A percentile compares a stretch with the other conserved stretches of the same genome.
Conservation (phyloP, 768 basidiomycete genomes). For the Hericium rajendrae region DNA sequence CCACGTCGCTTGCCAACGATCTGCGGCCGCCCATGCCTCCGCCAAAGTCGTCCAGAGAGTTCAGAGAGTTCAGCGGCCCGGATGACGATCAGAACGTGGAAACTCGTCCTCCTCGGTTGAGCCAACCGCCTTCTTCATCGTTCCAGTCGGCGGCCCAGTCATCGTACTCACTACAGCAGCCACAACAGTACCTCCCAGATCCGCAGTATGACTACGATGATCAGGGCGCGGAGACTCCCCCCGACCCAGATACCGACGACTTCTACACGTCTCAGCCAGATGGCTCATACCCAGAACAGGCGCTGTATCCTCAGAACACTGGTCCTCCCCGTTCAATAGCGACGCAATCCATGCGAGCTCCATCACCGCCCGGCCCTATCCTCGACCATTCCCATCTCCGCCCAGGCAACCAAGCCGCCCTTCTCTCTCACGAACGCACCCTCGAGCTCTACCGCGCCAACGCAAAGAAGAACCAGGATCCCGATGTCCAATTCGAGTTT, state of each 20-base stretch:
- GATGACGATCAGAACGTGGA: neutral
- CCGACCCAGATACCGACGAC: constrained; percentile 5
- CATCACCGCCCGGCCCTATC: constrained; percentile 63
- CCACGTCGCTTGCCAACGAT: neutral
- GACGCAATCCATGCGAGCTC: constrained; percentile 51
- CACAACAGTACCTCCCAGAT: constrained; percentile 7
- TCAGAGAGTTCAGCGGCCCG: neutral
- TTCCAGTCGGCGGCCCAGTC: neutral
- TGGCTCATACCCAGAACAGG: constrained; percentile 7
- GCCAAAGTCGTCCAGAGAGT: neutral
- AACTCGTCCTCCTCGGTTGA: neutral
- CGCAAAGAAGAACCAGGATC: constrained; percentile 97
- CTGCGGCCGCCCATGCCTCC: neutral
- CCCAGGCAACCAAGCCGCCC: constrained; percentile 85
- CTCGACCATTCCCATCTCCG: constrained; percentile 89
- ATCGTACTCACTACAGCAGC: constrained; percentile 1
- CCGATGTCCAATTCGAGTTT: constrained; percentile 96
- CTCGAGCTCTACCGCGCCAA: constrained; percentile 96
- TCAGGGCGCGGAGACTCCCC: constrained; percentile 6
- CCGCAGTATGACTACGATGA: constrained; percentile 3
- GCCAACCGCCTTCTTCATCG: neutral
- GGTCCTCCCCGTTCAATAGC: constrained; percentile 28
- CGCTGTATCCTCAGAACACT: neutral
- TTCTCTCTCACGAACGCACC: constrained; percentile 92
- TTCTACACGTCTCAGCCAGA: constrained; percentile 5